Percentiles rank a stretch among this genome's conserved stretches.
These are phyloP conservation scores for Pulicaria dysenterica DNA, from an alignment of 129 eudicot genomes.

Conservation along the genomic window DNA sequence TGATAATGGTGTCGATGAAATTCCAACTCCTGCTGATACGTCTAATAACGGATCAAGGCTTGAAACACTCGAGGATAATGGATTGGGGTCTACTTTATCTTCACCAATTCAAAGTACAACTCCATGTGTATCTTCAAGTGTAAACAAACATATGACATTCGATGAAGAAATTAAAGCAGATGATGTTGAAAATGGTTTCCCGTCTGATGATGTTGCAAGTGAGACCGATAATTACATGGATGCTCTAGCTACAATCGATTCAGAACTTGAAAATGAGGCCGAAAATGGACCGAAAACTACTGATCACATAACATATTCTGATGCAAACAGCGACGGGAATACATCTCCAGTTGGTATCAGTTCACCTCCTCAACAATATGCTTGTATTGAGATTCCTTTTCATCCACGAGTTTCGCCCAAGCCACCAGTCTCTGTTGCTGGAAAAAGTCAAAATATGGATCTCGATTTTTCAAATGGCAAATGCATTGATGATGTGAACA, in stretches of 20 bases:
- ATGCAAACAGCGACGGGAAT: slow-evolving; percentile 51
- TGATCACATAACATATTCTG: slow-evolving; percentile 37
- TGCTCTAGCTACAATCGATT: slow-evolving; percentile 74
- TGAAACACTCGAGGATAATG: slow-evolving; percentile 39
- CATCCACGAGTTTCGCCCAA: slow-evolving; percentile 22
- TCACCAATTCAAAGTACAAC: slow-evolving; percentile 37
- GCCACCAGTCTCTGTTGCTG: slow-evolving; percentile 2
- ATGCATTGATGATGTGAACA: slow-evolving; percentile 31
- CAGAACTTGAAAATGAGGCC: slow-evolving; percentile 53
- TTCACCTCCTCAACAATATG: slow-evolving; percentile 29
- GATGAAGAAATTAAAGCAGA: slow-evolving; percentile 47
- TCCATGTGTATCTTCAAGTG: slow-evolving; percentile 47
- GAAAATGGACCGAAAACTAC: neutral
- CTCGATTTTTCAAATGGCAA: slow-evolving; percentile 24
- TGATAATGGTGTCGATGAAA: slow-evolving; percentile 47
- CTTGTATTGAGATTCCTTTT: slow-evolving; percentile 40
- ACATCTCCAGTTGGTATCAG: slow-evolving; percentile 30
- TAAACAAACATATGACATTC: slow-evolving; percentile 43
- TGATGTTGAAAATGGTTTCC: slow-evolving; percentile 40
- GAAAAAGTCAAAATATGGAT: slow-evolving; percentile 38
- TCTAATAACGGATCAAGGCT: slow-evolving; percentile 36
- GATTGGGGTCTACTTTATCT: slow-evolving; percentile 43
- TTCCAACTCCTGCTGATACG: slow-evolving; percentile 39
- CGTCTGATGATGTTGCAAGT: slow-evolving; percentile 67
- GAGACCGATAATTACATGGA: slow-evolving; percentile 79